Percentiles rank a stretch among this genome's conserved stretches.
Evolutionary conservation across 2,329 filamentous ascomycete genomes (phyloP).

Genomic region (Aspergillus texensis): DNA sequence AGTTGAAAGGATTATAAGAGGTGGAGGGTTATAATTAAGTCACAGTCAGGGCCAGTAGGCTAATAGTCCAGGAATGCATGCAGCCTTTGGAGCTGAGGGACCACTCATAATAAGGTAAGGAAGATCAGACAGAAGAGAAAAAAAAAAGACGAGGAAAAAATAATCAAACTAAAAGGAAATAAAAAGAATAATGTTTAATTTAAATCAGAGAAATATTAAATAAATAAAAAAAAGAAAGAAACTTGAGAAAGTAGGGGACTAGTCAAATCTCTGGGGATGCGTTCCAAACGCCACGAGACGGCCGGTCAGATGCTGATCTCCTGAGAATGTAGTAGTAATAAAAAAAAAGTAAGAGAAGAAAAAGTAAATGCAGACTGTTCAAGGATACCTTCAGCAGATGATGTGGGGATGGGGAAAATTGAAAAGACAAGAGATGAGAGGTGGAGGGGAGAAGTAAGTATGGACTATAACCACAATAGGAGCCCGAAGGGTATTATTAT

Average conservation of each 20-base stretch:
- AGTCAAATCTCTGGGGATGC: conserved; percentile 14
- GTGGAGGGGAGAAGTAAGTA: neutral
- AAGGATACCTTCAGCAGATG: conserved; percentile 5
- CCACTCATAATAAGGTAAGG: neutral
- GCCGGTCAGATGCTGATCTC: conserved; percentile 24
- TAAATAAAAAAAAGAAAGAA: conserved; percentile 5
- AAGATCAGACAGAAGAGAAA: conserved; percentile 8
- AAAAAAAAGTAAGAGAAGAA: conserved; percentile 7
- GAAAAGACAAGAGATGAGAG: neutral
- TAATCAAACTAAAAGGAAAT: neutral
- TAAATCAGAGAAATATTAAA: conserved; percentile 4
- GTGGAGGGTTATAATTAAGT: conserved; percentile 6
- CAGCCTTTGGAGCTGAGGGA: conserved; percentile 13
- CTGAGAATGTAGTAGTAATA: conserved; percentile 6
- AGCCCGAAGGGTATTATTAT: conserved; percentile 17
- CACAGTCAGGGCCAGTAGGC: conserved; percentile 10
- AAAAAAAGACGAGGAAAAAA: conserved; percentile 4
- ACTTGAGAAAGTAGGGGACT: conserved; percentile 5
- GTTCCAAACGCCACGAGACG: conserved; percentile 17
- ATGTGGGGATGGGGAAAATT: conserved; percentile 1
- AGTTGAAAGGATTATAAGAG: conserved; percentile 4
- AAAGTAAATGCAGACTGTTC: neutral
- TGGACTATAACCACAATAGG: neutral
- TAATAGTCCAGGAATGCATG: conserved; percentile 11
- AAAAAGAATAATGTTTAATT: conserved; percentile 7